phyloP scores from a whole-genome alignment of 441 rosid genomes.

The Biscutella auriculata region DNA sequence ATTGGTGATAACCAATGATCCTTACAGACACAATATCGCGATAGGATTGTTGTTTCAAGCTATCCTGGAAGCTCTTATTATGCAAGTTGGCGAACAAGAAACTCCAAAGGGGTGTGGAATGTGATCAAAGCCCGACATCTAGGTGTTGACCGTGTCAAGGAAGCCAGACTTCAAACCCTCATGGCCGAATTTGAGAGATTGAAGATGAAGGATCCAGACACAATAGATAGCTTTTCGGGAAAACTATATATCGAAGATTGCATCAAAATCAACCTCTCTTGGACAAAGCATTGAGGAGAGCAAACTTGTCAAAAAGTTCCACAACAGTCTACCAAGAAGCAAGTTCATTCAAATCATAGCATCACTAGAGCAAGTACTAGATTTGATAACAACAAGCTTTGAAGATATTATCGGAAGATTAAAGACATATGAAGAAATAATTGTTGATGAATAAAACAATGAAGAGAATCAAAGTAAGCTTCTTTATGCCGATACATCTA shows the following conservation, averaged over 20 bases:
- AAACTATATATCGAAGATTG: neutral
- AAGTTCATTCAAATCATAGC: neutral
- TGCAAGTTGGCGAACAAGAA: neutral
- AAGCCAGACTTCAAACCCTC: neutral
- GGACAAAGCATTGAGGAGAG: neutral
- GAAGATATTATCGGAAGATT: neutral
- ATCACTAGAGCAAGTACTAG: neutral
- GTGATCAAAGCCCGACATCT: neutral
- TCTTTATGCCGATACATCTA: too few relatives aligned
- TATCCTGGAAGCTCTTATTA: neutral
- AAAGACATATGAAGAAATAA: neutral
- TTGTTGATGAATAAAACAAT: too few relatives aligned
- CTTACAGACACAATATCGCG: neutral
- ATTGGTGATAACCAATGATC: too few relatives aligned
- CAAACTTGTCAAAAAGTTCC: neutral
- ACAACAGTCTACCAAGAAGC: neutral
- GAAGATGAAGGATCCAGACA: neutral
- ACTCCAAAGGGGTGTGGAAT: neutral
- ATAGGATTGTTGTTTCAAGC: neutral
- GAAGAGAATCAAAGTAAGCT: too few relatives aligned
- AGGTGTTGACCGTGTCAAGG: neutral
- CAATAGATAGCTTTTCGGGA: neutral
- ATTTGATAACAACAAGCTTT: neutral
- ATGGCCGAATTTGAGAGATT: too few relatives aligned
- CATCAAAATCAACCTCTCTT: too few relatives aligned